Conservation (phyloP, 768 basidiomycete species). For the Podaxis sp. region DNA sequence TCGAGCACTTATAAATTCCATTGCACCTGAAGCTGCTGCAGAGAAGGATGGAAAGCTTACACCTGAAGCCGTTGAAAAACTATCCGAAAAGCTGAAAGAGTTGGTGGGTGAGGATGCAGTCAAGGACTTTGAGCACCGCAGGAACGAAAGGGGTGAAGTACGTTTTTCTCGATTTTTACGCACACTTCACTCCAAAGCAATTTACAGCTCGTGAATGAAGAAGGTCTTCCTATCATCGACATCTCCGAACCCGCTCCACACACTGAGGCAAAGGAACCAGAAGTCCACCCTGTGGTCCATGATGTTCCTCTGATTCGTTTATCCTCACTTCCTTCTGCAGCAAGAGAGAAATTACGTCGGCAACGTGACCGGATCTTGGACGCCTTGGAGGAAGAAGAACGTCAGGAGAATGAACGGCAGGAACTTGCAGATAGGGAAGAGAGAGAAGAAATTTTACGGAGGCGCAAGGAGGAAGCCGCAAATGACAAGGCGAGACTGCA, state of each 20-base stretch:
- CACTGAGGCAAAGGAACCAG: constrained; percentile 15
- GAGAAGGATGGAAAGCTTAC: constrained; percentile 31
- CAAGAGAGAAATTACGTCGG: constrained; percentile 48
- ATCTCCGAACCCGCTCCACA: constrained; percentile 58
- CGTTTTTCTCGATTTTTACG: constrained; percentile 22
- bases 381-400: constrained; percentile 70
- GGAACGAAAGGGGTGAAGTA: constrained; percentile 66
- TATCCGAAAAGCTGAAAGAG: constrained; percentile 61
- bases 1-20: constrained; percentile 37
- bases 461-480: constrained; percentile 46
- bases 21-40: constrained; percentile 29
- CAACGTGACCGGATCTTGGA: constrained; percentile 67
- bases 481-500: constrained; percentile 37
- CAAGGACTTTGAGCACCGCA: constrained; percentile 29
- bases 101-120: constrained; percentile 46
- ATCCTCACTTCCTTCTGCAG: constrained; percentile 40
- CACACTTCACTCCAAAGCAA: constrained; percentile 21
- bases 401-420: constrained; percentile 38
- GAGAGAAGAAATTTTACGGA: constrained; percentile 46
- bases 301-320: constrained; percentile 49
- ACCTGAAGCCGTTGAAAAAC: constrained; percentile 46
- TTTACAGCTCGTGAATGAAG: constrained; percentile 66
- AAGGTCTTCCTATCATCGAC: constrained; percentile 78
- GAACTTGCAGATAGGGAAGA: constrained; percentile 37
- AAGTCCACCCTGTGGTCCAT: constrained; percentile 24